Evolutionary conservation across 768 basidiomycete species (phyloP).

Genomic region (Cytidiella melzeri): DNA sequence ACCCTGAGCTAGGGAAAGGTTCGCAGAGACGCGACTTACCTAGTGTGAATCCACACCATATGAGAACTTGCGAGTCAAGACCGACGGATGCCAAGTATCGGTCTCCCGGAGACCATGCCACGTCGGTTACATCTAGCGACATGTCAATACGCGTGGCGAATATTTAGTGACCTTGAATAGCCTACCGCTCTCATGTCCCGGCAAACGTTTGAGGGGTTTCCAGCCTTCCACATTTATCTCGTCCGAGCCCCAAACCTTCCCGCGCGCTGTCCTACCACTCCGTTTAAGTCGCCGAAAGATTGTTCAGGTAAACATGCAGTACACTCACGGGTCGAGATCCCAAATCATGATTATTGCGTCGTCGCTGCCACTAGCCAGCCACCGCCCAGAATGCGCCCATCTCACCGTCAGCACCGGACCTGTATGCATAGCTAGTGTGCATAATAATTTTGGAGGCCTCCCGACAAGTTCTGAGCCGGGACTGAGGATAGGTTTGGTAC

Average conservation of each 20-base stretch:
- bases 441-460: constrained; percentile 78
- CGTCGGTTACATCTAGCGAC: constrained; percentile 79
- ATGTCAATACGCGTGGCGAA: constrained; percentile 62
- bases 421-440: constrained; percentile 89
- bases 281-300: not conserved
- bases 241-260: constrained; percentile 90
- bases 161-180: constrained; percentile 48
- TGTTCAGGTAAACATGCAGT: not conserved
- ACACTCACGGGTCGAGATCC: constrained; percentile 90
- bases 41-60: constrained; percentile 92
- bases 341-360: constrained; percentile 95
- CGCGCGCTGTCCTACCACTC: constrained; percentile 60
- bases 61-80: constrained; percentile 81
- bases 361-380: constrained; percentile 95
- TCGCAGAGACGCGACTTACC: constrained; percentile 48
- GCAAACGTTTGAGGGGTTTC: constrained; percentile 88
- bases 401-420: constrained; percentile 88
- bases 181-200: constrained; percentile 91
- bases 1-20: not conserved
- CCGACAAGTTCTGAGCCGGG: constrained; percentile 58
- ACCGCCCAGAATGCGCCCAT: constrained; percentile 92
- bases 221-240: constrained; percentile 97
- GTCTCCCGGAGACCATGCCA: constrained; percentile 94
- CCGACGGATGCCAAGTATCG: constrained; percentile 91
- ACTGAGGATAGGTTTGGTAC: constrained; percentile 90